A percentile compares a stretch with the other conserved stretches of the same genome.
phyloP scores from a whole-genome alignment of 768 basidiomycete species.

The Gymnopilus dilepis region DNA sequence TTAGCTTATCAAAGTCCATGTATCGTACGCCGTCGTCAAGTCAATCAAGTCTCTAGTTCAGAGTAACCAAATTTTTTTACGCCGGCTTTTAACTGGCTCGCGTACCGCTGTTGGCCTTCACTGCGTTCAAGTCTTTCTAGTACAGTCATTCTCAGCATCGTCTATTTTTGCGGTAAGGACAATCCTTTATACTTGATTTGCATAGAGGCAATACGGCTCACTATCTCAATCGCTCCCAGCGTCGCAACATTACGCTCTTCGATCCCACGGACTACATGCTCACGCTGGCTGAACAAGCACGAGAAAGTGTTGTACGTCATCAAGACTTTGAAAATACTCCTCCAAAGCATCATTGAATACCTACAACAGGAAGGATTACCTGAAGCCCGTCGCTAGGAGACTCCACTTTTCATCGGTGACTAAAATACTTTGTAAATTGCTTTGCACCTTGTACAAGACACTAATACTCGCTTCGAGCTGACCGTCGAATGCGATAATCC shows the following conservation, averaged over 20 bases:
- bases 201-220: conserved; percentile 96
- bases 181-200: conserved; percentile 98
- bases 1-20: conserved; percentile 94
- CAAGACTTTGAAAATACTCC: conserved; percentile 90
- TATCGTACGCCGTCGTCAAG: conserved; percentile 93
- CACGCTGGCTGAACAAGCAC: conserved; percentile 96
- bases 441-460: conserved; percentile 97
- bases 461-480: conserved; percentile 94
- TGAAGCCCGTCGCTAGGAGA: conserved; percentile 58
- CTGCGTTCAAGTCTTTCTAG: conserved; percentile 97
- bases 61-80: conserved; percentile 97
- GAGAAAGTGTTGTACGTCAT: conserved; percentile 99
- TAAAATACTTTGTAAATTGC: conserved; percentile 68
- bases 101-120: conserved; percentile 87
- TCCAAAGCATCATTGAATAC: conserved; percentile 97
- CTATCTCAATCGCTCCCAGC: conserved; percentile 94
- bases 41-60: conserved; percentile 93
- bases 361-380: conserved; percentile 98
- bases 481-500: conserved; percentile 98
- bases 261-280: conserved; percentile 99
- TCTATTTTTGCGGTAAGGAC: conserved; percentile 96
- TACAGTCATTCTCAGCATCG: conserved; percentile 99
- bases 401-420: neutral
- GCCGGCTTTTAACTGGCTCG: conserved; percentile 91
- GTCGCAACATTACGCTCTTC: conserved; percentile 93